These are phyloP conservation scores for Melaleuca alternifolia DNA, from an alignment of 345 rosid genomes.

Conservation along the genomic window DNA sequence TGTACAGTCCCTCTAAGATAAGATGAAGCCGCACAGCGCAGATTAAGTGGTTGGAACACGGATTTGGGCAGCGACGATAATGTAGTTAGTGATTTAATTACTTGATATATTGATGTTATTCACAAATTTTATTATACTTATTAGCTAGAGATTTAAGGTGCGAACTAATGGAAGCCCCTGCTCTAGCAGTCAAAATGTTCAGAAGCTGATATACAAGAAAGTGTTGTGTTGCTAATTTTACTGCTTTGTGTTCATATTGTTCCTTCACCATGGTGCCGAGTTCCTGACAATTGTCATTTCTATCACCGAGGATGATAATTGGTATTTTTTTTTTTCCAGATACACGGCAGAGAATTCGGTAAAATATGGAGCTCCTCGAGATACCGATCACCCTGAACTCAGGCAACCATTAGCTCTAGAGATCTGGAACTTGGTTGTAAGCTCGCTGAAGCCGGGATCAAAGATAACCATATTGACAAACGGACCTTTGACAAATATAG, in stretches of 20 bases:
- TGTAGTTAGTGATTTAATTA: not conserved
- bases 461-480: constrained; percentile 63
- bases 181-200: not conserved
- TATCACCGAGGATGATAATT: not conserved
- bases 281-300: not conserved
- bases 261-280: not conserved
- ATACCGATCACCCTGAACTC: constrained; percentile 61
- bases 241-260: not conserved
- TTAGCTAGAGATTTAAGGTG: not conserved
- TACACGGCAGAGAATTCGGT: constrained; percentile 70
- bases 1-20: not conserved
- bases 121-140: not conserved
- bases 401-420: constrained; percentile 67
- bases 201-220: not conserved
- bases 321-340: constrained; percentile 15
- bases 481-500: constrained; percentile 81
- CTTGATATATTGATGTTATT: not conserved
- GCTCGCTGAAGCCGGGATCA: constrained; percentile 27
- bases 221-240: not conserved
- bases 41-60: not conserved
- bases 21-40: not conserved
- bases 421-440: constrained; percentile 45
- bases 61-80: not conserved
- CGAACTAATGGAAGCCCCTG: not conserved
- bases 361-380: constrained; percentile 53